Percentiles rank a stretch among this genome's conserved stretches.
These are phyloP conservation scores for Mycosphaerelloides madeirae DNA, from an alignment of 2,329 filamentous ascomycete species.

Conservation along the genomic window DNA sequence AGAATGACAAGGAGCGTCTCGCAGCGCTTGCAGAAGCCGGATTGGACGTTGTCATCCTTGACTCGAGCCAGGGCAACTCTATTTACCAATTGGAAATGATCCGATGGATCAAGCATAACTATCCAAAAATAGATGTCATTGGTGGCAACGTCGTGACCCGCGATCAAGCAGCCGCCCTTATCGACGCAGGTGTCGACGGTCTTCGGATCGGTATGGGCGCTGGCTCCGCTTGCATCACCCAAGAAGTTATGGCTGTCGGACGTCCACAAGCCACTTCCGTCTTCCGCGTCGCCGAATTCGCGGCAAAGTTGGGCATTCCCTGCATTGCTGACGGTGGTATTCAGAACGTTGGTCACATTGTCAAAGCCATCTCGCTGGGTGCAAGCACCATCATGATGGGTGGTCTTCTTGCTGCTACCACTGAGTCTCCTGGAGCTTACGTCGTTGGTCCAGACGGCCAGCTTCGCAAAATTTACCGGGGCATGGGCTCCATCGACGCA, in stretches of 20 bases:
- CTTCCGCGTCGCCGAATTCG: conserved; percentile 83
- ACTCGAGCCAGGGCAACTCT: conserved; percentile 96
- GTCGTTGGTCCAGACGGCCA: conserved; percentile 95
- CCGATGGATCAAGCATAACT: conserved; percentile 86
- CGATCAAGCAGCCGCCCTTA: conserved; percentile 87
- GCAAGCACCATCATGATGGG: conserved; percentile 99
- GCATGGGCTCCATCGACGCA: conserved; percentile 97
- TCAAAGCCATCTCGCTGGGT: conserved; percentile 93
- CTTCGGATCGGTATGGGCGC: conserved; percentile 98
- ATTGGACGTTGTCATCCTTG: conserved; percentile 89
- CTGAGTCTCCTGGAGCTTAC: conserved; percentile 93
- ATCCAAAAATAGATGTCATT: conserved; percentile 85
- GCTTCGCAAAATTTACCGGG: conserved; percentile 97
- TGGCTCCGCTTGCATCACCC: conserved; percentile 95
- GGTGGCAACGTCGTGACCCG: conserved; percentile 97
- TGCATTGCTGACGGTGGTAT: conserved; percentile 98
- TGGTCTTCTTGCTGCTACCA: conserved; percentile 91
- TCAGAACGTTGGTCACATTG: conserved; percentile 97
- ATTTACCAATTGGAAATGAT: conserved; percentile 99
- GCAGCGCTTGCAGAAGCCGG: conserved; percentile 88
- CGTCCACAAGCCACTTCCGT: conserved; percentile 93
- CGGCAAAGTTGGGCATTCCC: conserved; percentile 87
- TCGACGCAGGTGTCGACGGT: conserved; percentile 90
- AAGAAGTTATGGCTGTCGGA: conserved; percentile 99
- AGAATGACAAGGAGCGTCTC: conserved; percentile 84